Base-by-base conservation (phyloP, 345 rosid species). In the Anacardium occidentale region DNA sequence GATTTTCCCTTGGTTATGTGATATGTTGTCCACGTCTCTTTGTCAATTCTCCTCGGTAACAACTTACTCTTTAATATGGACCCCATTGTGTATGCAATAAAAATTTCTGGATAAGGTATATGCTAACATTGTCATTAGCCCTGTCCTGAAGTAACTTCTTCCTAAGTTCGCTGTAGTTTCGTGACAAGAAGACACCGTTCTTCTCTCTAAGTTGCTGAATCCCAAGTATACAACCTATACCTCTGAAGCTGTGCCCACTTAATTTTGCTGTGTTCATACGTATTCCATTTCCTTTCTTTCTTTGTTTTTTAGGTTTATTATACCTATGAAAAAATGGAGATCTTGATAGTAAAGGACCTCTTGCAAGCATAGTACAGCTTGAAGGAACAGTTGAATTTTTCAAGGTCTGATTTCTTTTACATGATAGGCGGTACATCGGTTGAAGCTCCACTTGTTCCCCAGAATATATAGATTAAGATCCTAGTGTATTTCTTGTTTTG, bases 111-210 rank as follows among this genome's bases (percentile, higher is more conserved):
- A 82, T 84, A 86, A 85, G 67, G 91, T 90, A 76, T 83, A 5
- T 44, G 95, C 97, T 14, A 96, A 91, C 60, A 89, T 94, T 64
- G 85, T 91, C 53, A 90, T 94, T 75, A 91, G 95, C 51, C 98
- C 94, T 0, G 95, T 94, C 75, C 84, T 88, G 72, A 90, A 94
- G 85, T 97, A 88, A 83, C 95, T 90, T 82, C 96, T 94, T 77
- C 97, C 98, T 37, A 81, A 74, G 4, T 89, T 91, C 75, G 90
- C 95, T 40, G 80, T 94, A 75, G 97, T 91, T 76, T 94, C 90
- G 3, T 97, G 98, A 64, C 97, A 91, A 89, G 95, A 94, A 87
- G 97, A 94, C 68, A 97, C 97, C 4, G 89, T 94, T 64, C 85
- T 80, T 80, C 91, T 94, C 20, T 93, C 98, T 22, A 94, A 89